Evolutionary conservation across 768 basidiomycete species (phyloP).

Genomic region (Sarcomyxa edulis): DNA sequence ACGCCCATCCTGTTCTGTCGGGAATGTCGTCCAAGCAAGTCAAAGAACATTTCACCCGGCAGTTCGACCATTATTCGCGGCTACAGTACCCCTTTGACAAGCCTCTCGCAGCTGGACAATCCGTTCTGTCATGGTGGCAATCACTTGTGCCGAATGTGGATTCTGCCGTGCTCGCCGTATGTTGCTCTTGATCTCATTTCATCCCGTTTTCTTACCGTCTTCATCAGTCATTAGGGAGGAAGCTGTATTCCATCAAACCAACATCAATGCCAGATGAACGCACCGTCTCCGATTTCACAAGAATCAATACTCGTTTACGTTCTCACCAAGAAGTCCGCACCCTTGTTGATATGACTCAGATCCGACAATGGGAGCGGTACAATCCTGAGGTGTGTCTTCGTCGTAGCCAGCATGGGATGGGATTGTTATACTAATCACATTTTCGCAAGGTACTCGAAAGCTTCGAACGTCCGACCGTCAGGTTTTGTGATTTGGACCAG

Average conservation of each 20-base stretch:
- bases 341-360: constrained; percentile 6
- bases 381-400: background rate
- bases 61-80: too few species aligned
- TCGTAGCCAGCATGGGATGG: too few species aligned
- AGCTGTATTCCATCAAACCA: constrained; percentile 24
- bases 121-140: constrained; percentile 11
- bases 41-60: too few species aligned
- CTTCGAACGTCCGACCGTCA: too few species aligned
- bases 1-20: too few species aligned
- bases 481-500: too few species aligned
- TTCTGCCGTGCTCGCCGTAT: constrained; percentile 24
- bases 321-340: constrained; percentile 20
- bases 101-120: background rate
- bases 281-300: constrained; percentile 26
- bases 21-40: too few species aligned
- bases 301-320: constrained; percentile 24
- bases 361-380: constrained; percentile 3
- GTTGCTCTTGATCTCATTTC: constrained; percentile 6
- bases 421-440: too few species aligned
- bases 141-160: constrained; percentile 13
- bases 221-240: constrained; percentile 24
- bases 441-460: too few species aligned
- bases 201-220: background rate
- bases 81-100: constrained; percentile 16
- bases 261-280: constrained; percentile 35